phyloP scores from a whole-genome alignment of 495 filamentous ascomycete species.

The Hypoxylon intermedium region DNA sequence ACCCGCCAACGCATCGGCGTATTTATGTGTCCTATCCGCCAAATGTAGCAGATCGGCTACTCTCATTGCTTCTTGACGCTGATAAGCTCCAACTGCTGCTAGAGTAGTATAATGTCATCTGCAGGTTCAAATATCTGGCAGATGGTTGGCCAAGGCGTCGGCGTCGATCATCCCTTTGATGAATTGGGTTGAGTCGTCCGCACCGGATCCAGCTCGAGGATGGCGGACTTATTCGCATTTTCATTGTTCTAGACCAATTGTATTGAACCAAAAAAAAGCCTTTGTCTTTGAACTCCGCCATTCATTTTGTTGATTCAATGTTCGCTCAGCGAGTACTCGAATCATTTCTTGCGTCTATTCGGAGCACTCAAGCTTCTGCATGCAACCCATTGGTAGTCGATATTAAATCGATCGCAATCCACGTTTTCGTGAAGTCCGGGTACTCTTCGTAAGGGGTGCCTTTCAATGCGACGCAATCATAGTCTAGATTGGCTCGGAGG shows the following conservation, averaged over 20 bases:
- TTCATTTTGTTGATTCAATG: slow-evolving; percentile 1
- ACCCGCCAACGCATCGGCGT: slow-evolving; percentile 2
- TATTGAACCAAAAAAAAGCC: slow-evolving; percentile 1
- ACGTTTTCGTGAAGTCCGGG: slow-evolving; percentile 28
- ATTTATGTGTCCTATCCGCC: slow-evolving; percentile 21
- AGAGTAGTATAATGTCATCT: slow-evolving; percentile 24
- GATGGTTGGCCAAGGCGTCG: slow-evolving; percentile 30
- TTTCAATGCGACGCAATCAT: slow-evolving; percentile 17
- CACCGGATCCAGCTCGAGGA: slow-evolving; percentile 6
- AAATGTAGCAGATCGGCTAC: slow-evolving; percentile 8
- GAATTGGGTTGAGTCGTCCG: slow-evolving; percentile 14
- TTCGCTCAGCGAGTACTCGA: slow-evolving; percentile 4
- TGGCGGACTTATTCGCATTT: slow-evolving; percentile 1
- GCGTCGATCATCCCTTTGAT: slow-evolving; percentile 21
- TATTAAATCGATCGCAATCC: slow-evolving; percentile 17
- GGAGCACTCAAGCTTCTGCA: slow-evolving; percentile 36
- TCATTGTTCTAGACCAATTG: not conserved
- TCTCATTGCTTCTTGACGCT: slow-evolving; percentile 6
- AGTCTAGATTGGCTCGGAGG: slow-evolving; percentile 25
- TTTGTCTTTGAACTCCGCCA: slow-evolving; percentile 11
- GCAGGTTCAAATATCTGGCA: slow-evolving; percentile 22
- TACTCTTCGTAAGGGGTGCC: slow-evolving; percentile 27
- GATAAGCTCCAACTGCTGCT: slow-evolving; percentile 21
- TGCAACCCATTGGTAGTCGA: slow-evolving; percentile 25
- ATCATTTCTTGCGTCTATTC: slow-evolving; percentile 21